These are phyloP conservation scores for Plenodomus lindquistii DNA, from an alignment of 2,329 filamentous ascomycete species.

Conservation along the genomic window DNA sequence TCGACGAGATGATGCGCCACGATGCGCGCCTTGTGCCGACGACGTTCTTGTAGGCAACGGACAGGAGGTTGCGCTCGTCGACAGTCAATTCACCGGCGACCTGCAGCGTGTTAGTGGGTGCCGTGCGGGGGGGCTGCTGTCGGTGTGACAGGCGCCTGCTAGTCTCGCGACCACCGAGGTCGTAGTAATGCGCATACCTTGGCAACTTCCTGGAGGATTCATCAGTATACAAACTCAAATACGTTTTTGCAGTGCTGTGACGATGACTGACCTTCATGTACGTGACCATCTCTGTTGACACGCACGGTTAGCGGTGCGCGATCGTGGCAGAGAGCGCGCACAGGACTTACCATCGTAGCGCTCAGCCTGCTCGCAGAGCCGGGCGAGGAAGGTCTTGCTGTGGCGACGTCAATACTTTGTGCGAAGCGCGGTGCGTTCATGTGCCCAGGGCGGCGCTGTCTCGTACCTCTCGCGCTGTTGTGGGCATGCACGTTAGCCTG, in stretches of 20 bases:
- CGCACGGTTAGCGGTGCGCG: constrained; percentile 40
- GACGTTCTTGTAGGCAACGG: constrained; percentile 99
- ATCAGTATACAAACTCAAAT: constrained; percentile 37
- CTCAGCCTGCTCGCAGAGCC: constrained; percentile 99
- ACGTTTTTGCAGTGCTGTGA: background rate
- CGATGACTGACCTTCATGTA: constrained; percentile 83
- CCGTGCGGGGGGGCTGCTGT: background rate
- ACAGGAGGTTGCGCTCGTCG: constrained; percentile 86
- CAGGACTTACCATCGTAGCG: constrained; percentile 87
- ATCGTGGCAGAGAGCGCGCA: constrained; percentile 14
- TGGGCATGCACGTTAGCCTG: constrained; percentile 41
- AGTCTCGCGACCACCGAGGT: constrained; percentile 21
- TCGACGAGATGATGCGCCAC: constrained; percentile 99
- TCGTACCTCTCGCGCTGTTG: constrained; percentile 55
- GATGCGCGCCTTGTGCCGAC: constrained; percentile 97
- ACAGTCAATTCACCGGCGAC: constrained; percentile 69
- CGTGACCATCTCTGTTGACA: constrained; percentile 81
- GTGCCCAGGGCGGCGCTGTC: constrained; percentile 15
- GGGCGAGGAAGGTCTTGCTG: constrained; percentile 95
- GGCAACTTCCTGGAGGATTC: constrained; percentile 76
- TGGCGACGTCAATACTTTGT: constrained; percentile 31
- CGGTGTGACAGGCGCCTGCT: constrained; percentile 11
- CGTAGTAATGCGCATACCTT: constrained; percentile 63
- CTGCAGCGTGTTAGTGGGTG: constrained; percentile 44
- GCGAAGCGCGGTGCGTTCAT: constrained; percentile 1